Evolutionary conservation across 176 grass and related monocot genomes (phyloP), one percentile per base, ranked within the genome.

Genomic region (Oryza rufipogon): DNA sequence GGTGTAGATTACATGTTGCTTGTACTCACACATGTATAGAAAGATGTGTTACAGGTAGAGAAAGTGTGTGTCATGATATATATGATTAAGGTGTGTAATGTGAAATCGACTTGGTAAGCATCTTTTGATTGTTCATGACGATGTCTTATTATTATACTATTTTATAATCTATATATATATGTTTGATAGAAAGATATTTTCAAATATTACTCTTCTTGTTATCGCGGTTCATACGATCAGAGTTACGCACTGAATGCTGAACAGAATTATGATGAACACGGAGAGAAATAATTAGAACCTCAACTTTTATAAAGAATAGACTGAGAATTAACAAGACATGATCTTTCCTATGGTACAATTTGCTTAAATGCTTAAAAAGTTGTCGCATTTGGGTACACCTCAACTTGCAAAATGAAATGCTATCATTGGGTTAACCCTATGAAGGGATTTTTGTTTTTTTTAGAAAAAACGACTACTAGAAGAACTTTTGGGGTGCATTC

Each of bases 401-500:
- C n/a, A 26, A 11, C 13, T 64, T 15, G 10, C 77, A 79, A 49
- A 33, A 30, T 47, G 22, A 12, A 10, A 33, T 48, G 38, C 1
- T 13, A 65, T 45, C n/a, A 66, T 66, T 28, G 20, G 9, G 14
- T 52, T 66, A 46, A 20, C 38, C 30, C 30, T 32, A 32, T 32
- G 30, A 32, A 32, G 30, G 30, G 30, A 32, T 32, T 32, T 32
- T 32, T 32, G 30, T 32, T 32, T 32, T 32, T 32, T 32, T 32
- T 32, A 32, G 30, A 32, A 32, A 32, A 32, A 32, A 32, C 3
- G 30, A 32, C 16, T 38, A 38, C 36, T 5, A 80, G 4, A 33
- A 68, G 11, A 54, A 17, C 25, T 44, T 81, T 71, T 60, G 28
- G 19, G 66, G 67, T 81, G 80, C 80, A 71, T 26, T 11, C 12